phyloP scores from a whole-genome alignment of 179 eudicot species.

The Silene coronaria region DNA sequence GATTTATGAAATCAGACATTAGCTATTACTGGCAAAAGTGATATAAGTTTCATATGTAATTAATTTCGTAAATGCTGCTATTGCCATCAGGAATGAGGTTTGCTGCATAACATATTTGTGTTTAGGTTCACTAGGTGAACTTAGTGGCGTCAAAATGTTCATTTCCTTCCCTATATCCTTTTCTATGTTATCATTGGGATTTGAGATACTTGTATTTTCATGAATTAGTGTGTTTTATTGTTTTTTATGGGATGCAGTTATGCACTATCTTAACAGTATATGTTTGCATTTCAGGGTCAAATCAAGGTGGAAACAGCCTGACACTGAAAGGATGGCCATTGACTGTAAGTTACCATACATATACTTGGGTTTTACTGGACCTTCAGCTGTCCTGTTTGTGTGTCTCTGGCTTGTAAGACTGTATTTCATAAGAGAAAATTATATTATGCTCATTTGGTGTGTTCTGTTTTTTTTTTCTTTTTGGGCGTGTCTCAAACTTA shows the following conservation, averaged over 20 bases:
- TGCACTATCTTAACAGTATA: background rate
- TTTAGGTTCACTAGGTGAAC: background rate
- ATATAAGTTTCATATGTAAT: background rate
- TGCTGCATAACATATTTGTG: background rate
- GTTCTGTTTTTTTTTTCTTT: background rate
- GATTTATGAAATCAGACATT: background rate
- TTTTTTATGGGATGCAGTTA: background rate
- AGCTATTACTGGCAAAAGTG: background rate
- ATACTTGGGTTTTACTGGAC: background rate
- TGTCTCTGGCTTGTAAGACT: background rate
- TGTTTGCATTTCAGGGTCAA: constrained; percentile 34
- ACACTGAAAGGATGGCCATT: constrained; percentile 51
- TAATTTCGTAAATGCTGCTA: background rate
- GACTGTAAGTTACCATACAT: constrained; percentile 31
- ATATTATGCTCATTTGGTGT: background rate
- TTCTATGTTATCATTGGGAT: background rate
- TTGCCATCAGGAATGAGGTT: background rate
- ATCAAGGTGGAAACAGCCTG: constrained; percentile 44
- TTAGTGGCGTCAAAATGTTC: background rate
- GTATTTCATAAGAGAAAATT: background rate
- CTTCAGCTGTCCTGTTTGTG: background rate
- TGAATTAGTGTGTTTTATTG: background rate
- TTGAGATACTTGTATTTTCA: constrained; percentile 1
- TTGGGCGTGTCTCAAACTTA: background rate
- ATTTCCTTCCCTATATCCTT: background rate